Evolutionary conservation across 2,329 filamentous ascomycete species (phyloP), one percentile per base, ranked within the genome.

Genomic region (Calonectria ilicicola): DNA sequence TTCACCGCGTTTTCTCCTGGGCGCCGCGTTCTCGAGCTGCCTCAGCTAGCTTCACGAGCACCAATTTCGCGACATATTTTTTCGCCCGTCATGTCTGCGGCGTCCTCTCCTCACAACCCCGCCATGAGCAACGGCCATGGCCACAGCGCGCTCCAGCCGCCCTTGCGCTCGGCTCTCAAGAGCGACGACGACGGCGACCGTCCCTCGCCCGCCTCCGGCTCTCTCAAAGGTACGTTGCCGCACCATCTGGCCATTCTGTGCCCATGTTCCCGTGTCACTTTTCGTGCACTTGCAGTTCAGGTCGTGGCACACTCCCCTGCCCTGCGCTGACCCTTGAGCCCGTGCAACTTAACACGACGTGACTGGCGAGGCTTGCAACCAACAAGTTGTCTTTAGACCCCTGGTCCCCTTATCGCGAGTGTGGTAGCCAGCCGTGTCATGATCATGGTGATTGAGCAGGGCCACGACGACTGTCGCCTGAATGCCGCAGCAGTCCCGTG

Each of bases 91-190:
- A 82, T 82, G 80, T 76, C 81, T 77, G 76, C 80, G 42, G 71
- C 71, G 53, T 58, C 69, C 58, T 68, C 69, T 51, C 69, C 76
- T 38, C 27, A 32, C 32, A 77, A 67, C 70, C 72, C 77, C 72
- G 76, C 70, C 29, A 23, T 78, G 74, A 73, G 67, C 68, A 77
- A 78, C 65, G 74, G 75, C 69, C 69, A 71, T 66, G 74, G 75
- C 69, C 63, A 67, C 69, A 74, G 27, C 49, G 46, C 62, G 23
- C 38, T 40, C 40, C 76, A 75, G 71, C 77, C 76, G 72, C 84
- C 85, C 8, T 79, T 87, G 65, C 84, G 85, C 58, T 87, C 86
- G 44, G 86, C 84, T 27, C 79, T 87, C 75, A 88, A 87, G 78
- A 79, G 76, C 17, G 86, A 88, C 35, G 84, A 86, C 64, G 86